phyloP scores from a whole-genome alignment of 371 early-diverging fungal species.

The Mucor sp. region DNA sequence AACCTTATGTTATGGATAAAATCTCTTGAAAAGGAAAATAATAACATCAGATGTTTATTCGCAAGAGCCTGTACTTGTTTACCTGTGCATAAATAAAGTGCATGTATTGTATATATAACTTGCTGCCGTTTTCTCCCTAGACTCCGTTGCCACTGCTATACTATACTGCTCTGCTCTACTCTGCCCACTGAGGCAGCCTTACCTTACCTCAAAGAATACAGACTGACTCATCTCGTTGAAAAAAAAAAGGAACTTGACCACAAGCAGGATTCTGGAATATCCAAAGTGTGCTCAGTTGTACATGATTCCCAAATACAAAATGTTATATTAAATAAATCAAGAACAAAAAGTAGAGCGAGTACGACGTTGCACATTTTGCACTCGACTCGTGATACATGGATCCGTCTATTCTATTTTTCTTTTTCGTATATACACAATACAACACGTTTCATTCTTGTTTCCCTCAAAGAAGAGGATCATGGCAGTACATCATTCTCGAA shows the following conservation, averaged over 20 bases:
- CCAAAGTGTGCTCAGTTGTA: not conserved
- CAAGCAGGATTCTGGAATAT: constrained; percentile 12
- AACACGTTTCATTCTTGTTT: constrained; percentile 6
- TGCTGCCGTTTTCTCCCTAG: too few species aligned
- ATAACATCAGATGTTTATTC: not conserved
- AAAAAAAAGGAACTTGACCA: not conserved
- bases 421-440: not conserved
- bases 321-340: constrained; percentile 4
- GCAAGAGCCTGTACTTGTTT: not conserved
- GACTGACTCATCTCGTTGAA: not conserved
- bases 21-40: not conserved
- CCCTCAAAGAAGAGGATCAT: too few species aligned
- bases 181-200: too few species aligned
- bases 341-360: not conserved
- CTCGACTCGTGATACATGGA: constrained; percentile 13
- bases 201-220: not conserved
- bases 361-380: constrained; percentile 2
- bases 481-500: not conserved
- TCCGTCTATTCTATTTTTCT: not conserved
- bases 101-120: too few species aligned
- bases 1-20: not conserved
- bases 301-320: constrained; percentile 3
- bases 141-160: too few species aligned
- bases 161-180: too few species aligned
- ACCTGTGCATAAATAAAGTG: too few species aligned